phyloP scores from a whole-genome alignment of 768 basidiomycete genomes.

The Mrakia gelida region DNA sequence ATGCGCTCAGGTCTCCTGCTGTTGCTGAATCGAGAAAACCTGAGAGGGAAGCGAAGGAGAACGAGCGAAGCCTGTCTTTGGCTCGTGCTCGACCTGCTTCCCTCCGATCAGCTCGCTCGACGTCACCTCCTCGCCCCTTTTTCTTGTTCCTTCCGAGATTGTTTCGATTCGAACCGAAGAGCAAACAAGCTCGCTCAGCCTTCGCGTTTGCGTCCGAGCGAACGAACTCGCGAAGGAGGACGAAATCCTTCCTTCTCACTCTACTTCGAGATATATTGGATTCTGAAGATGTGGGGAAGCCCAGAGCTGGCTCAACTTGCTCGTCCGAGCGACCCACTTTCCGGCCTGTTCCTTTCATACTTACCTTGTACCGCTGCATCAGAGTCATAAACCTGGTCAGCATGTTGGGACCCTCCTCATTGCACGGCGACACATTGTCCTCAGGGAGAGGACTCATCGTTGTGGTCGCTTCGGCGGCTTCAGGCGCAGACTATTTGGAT shows the following conservation, averaged over 20 bases:
- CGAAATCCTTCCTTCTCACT: background rate
- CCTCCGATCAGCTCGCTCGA: no score
- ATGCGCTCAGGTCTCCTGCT: no score
- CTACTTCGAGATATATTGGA: background rate
- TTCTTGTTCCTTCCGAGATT: no score
- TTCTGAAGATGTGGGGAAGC: background rate
- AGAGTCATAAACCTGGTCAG: constrained; percentile 18
- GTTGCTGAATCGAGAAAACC: no score
- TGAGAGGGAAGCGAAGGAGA: background rate
- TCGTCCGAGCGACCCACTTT: background rate
- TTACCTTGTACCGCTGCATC: constrained; percentile 20
- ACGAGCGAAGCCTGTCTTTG: no score
- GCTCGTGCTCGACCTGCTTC: no score
- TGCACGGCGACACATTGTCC: constrained; percentile 19
- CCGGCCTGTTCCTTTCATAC: background rate
- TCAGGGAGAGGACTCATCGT: constrained; percentile 2
- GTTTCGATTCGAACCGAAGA: no score
- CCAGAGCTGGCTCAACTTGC: background rate
- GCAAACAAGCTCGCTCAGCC: no score
- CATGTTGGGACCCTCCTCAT: constrained; percentile 12
- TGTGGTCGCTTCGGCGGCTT: constrained; percentile 10
- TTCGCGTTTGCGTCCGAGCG: no score
- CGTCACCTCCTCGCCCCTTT: no score
- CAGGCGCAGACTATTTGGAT: background rate
- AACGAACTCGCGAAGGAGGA: no score